These are phyloP conservation scores for Anisodus acutangulus DNA, from an alignment of 257 asterid genomes.

Conservation along the genomic window DNA sequence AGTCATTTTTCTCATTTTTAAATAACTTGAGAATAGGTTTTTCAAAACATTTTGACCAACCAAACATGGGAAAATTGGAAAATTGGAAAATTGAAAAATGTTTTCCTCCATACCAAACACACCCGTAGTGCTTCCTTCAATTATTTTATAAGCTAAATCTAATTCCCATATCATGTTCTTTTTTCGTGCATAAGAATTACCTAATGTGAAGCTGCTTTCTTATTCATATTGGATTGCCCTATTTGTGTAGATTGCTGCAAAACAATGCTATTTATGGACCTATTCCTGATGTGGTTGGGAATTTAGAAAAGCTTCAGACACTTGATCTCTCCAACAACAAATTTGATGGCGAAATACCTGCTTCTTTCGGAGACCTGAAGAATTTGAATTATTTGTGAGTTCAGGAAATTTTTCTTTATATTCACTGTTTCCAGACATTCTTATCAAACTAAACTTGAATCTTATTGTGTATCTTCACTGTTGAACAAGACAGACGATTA, in stretches of 20 bases:
- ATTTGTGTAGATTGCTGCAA: conserved; percentile 73
- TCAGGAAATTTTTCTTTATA: neutral
- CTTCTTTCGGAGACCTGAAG: conserved; percentile 66
- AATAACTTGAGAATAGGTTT: no score
- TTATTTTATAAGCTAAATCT: neutral
- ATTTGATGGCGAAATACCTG: conserved; percentile 70
- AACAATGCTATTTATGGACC: conserved; percentile 83
- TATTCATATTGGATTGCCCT: neutral
- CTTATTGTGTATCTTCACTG: conserved; percentile 28
- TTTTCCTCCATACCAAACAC: no score
- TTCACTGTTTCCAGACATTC: neutral
- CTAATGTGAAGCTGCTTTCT: neutral
- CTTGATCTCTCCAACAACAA: conserved; percentile 87
- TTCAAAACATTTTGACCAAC: no score
- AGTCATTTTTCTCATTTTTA: no score
- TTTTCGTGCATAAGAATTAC: neutral
- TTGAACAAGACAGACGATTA: conserved; percentile 80
- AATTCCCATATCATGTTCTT: neutral
- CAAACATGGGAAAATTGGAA: no score
- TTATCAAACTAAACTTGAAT: conserved; percentile 21
- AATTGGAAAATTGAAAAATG: no score
- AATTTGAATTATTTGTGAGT: conserved; percentile 92
- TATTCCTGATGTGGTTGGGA: conserved; percentile 76
- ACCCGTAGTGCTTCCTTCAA: neutral
- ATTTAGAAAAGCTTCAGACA: conserved; percentile 72